phyloP scores from a whole-genome alignment of 306 rosid species.

The Sindora glabra region DNA sequence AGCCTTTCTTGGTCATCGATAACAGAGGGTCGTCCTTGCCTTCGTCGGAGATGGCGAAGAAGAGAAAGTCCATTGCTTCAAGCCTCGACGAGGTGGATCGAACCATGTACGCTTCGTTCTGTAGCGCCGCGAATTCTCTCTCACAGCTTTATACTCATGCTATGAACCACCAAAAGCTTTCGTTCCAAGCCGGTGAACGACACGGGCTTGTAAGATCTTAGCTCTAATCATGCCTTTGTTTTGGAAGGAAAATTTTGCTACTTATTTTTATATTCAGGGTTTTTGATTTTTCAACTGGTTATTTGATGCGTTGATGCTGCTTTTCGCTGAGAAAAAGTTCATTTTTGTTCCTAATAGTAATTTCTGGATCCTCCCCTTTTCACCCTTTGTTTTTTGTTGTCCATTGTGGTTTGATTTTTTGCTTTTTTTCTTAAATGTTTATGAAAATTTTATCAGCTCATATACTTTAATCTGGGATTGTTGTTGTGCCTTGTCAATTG shows the following conservation, averaged over 20 bases:
- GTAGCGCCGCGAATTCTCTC: constrained; percentile 43
- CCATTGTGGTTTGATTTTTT: neutral
- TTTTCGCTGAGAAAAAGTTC: neutral
- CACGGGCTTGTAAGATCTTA: constrained; percentile 32
- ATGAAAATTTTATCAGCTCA: neutral
- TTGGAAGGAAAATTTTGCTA: neutral
- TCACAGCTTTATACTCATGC: constrained; percentile 46
- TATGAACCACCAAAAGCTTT: constrained; percentile 41
- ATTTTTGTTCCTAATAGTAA: neutral
- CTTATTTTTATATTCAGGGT: neutral
- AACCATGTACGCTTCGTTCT: constrained; percentile 41
- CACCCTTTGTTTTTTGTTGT: neutral
- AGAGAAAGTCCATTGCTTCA: constrained; percentile 44
- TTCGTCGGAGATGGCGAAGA: constrained; percentile 31
- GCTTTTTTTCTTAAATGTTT: neutral
- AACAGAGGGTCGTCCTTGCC: too few relatives aligned
- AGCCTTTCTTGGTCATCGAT: neutral
- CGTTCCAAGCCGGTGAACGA: constrained; percentile 53
- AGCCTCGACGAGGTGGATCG: constrained; percentile 52
- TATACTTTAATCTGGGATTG: neutral
- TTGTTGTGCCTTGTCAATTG: neutral
- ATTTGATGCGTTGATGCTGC: neutral
- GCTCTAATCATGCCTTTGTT: neutral
- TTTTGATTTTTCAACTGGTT: neutral
- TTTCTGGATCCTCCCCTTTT: neutral